Conservation (phyloP, 306 rosid species). For the Geum urbanum region DNA sequence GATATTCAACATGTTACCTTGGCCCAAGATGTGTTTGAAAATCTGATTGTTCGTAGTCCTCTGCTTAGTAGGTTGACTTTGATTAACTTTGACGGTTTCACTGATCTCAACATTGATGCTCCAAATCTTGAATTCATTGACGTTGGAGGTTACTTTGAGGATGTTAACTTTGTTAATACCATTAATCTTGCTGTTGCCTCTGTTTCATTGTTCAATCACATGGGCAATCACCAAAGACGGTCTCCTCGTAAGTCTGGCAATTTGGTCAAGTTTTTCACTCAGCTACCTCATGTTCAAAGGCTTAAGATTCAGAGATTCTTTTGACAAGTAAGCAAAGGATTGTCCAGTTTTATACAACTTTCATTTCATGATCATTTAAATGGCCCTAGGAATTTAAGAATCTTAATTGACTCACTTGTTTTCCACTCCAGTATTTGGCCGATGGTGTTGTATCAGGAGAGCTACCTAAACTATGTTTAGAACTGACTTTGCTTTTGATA, state of each 20-base stretch:
- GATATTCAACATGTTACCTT: constrained; percentile 63
- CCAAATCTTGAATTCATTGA: constrained; percentile 52
- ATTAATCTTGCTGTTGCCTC: constrained; percentile 45
- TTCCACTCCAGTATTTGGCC: constrained; percentile 49
- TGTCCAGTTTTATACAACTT: neutral
- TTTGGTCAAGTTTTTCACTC: constrained; percentile 44
- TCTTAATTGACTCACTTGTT: neutral
- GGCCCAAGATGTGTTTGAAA: constrained; percentile 50
- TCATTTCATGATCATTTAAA: neutral
- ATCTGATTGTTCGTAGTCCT: constrained; percentile 46
- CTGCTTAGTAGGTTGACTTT: constrained; percentile 49
- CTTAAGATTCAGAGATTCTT: constrained; percentile 52
- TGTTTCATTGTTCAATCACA: constrained; percentile 40
- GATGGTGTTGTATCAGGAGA: constrained; percentile 35
- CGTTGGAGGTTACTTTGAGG: constrained; percentile 52
- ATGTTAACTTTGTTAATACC: constrained; percentile 45
- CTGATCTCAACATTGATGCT: constrained; percentile 44
- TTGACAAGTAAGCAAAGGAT: constrained; percentile 39
- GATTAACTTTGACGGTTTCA: constrained; percentile 57
- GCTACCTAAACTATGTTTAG: constrained; percentile 42
- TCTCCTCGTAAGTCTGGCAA: constrained; percentile 33
- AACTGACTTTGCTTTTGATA: constrained; percentile 49
- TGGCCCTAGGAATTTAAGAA: neutral
- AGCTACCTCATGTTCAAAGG: constrained; percentile 41
- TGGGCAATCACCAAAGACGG: constrained; percentile 26